Evolutionary conservation across 2,329 filamentous ascomycete species (phyloP).

Genomic region (Colletotrichum lentis): DNA sequence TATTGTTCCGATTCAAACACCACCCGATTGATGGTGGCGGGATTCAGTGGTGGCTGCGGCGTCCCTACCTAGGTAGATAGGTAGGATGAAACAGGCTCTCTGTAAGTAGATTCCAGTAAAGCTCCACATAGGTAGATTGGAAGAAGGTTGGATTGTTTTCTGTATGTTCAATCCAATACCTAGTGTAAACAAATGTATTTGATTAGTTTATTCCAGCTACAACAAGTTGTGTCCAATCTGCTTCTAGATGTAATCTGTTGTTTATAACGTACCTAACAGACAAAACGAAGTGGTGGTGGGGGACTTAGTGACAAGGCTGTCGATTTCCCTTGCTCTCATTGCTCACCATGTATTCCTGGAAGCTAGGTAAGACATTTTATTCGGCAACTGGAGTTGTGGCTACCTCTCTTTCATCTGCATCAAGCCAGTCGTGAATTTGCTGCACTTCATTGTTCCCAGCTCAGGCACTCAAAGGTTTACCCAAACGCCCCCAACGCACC

Average conservation of each 20-base stretch:
- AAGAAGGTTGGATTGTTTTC: background rate
- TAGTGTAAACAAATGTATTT: background rate
- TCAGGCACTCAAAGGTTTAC: background rate
- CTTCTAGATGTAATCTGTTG: background rate
- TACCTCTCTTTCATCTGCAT: background rate
- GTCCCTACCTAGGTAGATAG: background rate
- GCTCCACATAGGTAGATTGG: too few species aligned
- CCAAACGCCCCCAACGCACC: background rate
- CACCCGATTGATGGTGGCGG: background rate
- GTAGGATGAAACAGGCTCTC: too few species aligned
- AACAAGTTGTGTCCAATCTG: background rate
- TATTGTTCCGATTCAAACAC: conserved; percentile 25
- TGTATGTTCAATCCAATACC: background rate
- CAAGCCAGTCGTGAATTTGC: background rate
- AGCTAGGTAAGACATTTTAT: conserved; percentile 3
- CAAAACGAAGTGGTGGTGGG: background rate
- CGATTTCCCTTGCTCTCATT: background rate
- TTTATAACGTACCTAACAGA: background rate
- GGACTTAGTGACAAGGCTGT: background rate
- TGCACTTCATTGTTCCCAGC: background rate
- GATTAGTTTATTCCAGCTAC: background rate
- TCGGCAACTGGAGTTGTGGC: background rate
- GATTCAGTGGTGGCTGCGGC: conserved; percentile 16
- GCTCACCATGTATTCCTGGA: background rate
- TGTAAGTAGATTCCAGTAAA: too few species aligned